Evolutionary conservation across 1,139 yeast species (phyloP).

Genomic region (Yamadazyma sp.): DNA sequence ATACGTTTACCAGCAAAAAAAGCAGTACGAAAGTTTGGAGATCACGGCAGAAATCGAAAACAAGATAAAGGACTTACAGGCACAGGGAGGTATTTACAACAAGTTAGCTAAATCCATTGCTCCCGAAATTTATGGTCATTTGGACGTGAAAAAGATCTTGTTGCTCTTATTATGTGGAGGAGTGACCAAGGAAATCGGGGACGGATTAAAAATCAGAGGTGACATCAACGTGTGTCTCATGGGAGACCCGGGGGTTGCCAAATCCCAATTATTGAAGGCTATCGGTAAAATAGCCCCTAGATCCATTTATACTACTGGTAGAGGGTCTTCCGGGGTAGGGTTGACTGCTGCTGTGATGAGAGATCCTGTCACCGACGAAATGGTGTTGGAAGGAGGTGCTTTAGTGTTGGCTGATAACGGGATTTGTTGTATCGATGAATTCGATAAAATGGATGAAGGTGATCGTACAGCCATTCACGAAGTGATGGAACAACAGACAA

Average conservation of each 20-base stretch:
- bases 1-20: slow-evolving; percentile 80
- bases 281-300: slow-evolving; percentile 94
- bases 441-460: slow-evolving; percentile 96
- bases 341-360: slow-evolving; percentile 98
- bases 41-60: slow-evolving; percentile 57
- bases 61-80: slow-evolving; percentile 51
- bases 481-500: slow-evolving; percentile 99
- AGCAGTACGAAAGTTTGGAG: slow-evolving; percentile 72
- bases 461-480: slow-evolving; percentile 98
- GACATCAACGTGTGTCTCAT: slow-evolving; percentile 93
- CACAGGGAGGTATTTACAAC: slow-evolving; percentile 67
- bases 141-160: slow-evolving; percentile 89
- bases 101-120: slow-evolving; percentile 88
- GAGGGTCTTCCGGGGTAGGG: slow-evolving; percentile 99
- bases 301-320: slow-evolving; percentile 96
- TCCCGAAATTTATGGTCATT: slow-evolving; percentile 94
- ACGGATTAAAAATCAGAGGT: slow-evolving; percentile 97
- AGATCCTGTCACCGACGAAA: slow-evolving; percentile 97
- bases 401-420: slow-evolving; percentile 96
- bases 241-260: slow-evolving; percentile 99
- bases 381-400: slow-evolving; percentile 99
- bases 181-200: slow-evolving; percentile 91
- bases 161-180: slow-evolving; percentile 88
- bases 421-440: slow-evolving; percentile 97
- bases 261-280: slow-evolving; percentile 91